Evolutionary conservation across 2,329 filamentous ascomycete species (phyloP).

Genomic region (Golovinomyces cichoracearum): DNA sequence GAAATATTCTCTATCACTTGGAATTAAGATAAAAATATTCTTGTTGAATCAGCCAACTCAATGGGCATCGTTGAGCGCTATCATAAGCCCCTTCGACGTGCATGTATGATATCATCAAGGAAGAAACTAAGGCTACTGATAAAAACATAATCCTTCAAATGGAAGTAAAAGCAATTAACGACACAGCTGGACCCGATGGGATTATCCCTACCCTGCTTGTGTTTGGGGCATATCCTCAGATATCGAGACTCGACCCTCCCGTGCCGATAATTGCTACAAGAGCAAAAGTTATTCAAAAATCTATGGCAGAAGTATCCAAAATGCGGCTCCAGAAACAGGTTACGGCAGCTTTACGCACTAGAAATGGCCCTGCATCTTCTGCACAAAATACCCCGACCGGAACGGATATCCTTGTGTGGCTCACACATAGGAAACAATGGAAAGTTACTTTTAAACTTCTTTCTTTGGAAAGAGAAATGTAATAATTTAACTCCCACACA

Average conservation of each 20-base stretch:
- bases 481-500: neutral
- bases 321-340: constrained; percentile 1
- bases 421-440: constrained; percentile 1
- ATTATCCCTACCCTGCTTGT: neutral
- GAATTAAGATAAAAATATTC: neutral
- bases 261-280: neutral
- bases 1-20: neutral
- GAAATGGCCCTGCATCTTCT: constrained; percentile 1
- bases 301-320: constrained; percentile 4
- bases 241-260: neutral
- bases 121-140: neutral
- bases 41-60: constrained; percentile 1
- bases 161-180: neutral
- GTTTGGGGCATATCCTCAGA: neutral
- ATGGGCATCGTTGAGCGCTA: constrained; percentile 2
- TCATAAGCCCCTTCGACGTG: neutral
- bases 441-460: neutral
- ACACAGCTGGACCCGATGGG: neutral
- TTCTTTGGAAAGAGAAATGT: neutral
- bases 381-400: constrained; percentile 1
- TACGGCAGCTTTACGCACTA: neutral
- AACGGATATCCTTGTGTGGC: constrained; percentile 2
- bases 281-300: constrained; percentile 2
- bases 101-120: neutral
- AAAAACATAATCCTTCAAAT: neutral